Conservation (phyloP, 179 eudicot genomes). For the Monotropa hypopitys region DNA sequence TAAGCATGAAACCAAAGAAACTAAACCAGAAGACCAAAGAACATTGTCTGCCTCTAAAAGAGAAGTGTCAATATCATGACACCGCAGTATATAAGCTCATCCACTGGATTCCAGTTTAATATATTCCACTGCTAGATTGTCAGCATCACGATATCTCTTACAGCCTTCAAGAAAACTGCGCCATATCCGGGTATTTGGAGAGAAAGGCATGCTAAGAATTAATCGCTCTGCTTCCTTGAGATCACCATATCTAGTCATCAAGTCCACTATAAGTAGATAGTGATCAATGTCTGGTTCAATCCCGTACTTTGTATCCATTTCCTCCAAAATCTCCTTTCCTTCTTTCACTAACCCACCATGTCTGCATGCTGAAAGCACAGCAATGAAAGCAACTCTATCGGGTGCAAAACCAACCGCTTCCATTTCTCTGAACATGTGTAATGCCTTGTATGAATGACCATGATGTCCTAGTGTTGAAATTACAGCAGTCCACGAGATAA, state of each 20-base stretch:
- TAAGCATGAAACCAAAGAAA: background rate
- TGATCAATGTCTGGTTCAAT: slow-evolving; percentile 60
- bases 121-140: slow-evolving; percentile 7
- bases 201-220: slow-evolving; percentile 51
- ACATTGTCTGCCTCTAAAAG: background rate
- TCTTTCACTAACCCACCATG: slow-evolving; percentile 56
- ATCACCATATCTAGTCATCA: slow-evolving; percentile 49
- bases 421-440: slow-evolving; percentile 53
- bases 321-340: slow-evolving; percentile 47
- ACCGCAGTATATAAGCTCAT: background rate
- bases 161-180: slow-evolving; percentile 58
- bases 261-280: slow-evolving; percentile 48
- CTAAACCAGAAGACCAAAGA: background rate
- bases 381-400: slow-evolving; percentile 42
- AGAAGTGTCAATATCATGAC: background rate
- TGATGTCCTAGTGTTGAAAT: slow-evolving; percentile 58
- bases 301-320: slow-evolving; percentile 35
- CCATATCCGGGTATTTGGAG: slow-evolving; percentile 56
- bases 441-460: slow-evolving; percentile 43
- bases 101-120: background rate
- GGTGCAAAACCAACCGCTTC: slow-evolving; percentile 35
- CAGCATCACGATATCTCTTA: slow-evolving; percentile 17
- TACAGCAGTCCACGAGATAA: slow-evolving; percentile 56
- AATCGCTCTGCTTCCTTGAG: slow-evolving; percentile 53
- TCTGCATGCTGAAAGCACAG: slow-evolving; percentile 65